Percentiles rank a stretch among this genome's conserved stretches.
Conservation (phyloP, 352 stramenopile species). For the Phytophthora pluvialis region DNA sequence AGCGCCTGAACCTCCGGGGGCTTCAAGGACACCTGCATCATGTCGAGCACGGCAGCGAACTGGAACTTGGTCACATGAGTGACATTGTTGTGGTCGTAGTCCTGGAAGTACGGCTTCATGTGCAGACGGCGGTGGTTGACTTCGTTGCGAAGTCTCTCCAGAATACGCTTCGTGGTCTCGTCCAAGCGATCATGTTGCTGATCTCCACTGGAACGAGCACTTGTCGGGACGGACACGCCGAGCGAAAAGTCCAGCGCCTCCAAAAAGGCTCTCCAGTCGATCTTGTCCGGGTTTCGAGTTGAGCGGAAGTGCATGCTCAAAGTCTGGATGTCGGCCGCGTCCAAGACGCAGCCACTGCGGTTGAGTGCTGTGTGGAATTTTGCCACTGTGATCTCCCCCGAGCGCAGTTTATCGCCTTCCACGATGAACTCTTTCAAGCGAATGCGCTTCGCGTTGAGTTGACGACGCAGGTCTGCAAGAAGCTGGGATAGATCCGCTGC, state of each 20-base stretch:
- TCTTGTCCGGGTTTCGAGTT: constrained; percentile 67
- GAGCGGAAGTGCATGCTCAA: constrained; percentile 73
- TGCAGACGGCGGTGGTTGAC: constrained; percentile 73
- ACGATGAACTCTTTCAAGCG: constrained; percentile 86
- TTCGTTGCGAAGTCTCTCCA: constrained; percentile 57
- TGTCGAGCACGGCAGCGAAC: constrained; percentile 83
- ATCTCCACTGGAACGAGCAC: background rate
- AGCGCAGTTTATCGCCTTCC: constrained; percentile 82
- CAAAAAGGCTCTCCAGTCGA: constrained; percentile 82
- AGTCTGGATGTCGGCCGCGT: constrained; percentile 68
- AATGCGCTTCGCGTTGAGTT: constrained; percentile 69
- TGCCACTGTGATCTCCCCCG: constrained; percentile 79
- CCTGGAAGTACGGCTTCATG: constrained; percentile 90
- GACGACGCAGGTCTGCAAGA: constrained; percentile 63
- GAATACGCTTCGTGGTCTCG: constrained; percentile 41
- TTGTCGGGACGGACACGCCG: constrained; percentile 13
- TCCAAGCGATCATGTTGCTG: constrained; percentile 10
- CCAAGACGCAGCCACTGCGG: constrained; percentile 72
- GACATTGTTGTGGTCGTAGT: constrained; percentile 85
- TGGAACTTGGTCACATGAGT: constrained; percentile 82
- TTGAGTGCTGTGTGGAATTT: constrained; percentile 90
- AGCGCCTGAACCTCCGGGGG: constrained; percentile 62
- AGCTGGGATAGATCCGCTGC: constrained; percentile 50
- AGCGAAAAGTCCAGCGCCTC: constrained; percentile 57
- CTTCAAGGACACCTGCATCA: constrained; percentile 75